A percentile compares a stretch with the other conserved stretches of the same genome.
phyloP scores from a whole-genome alignment of 352 stramenopile species.

The Phytophthora podocarpi region DNA sequence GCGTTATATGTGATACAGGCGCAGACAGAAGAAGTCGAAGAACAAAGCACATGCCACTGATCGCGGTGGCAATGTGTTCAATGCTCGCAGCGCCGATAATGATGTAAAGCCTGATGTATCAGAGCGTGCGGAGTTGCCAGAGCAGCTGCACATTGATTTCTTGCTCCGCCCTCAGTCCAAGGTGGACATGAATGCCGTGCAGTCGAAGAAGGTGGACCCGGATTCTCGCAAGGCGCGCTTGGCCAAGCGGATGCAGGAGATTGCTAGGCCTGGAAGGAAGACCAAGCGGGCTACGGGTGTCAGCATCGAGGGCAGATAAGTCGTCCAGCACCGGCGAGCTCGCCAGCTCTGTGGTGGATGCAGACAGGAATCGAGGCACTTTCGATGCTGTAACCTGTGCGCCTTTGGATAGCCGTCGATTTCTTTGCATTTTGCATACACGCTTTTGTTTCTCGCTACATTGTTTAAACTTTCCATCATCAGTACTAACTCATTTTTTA shows the following conservation, averaged over 20 bases:
- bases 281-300: constrained; percentile 72
- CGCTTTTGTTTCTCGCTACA: constrained; percentile 12
- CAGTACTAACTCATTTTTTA: constrained; percentile 18
- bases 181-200: constrained; percentile 67
- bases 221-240: constrained; percentile 85
- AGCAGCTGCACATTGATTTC: constrained; percentile 84
- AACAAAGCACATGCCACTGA: constrained; percentile 26
- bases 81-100: constrained; percentile 23
- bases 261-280: constrained; percentile 79
- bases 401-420: constrained; percentile 25
- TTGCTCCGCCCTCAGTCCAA: constrained; percentile 84
- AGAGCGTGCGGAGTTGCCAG: constrained; percentile 70
- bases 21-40: constrained; percentile 55
- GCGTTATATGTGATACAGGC: constrained; percentile 19
- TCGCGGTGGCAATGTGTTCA: constrained; percentile 61
- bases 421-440: constrained; percentile 38
- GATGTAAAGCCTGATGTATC: constrained; percentile 52
- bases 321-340: constrained; percentile 5
- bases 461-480: background rate
- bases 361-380: constrained; percentile 6
- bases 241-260: constrained; percentile 89
- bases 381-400: constrained; percentile 24
- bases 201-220: constrained; percentile 66
- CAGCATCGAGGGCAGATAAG: constrained; percentile 86
- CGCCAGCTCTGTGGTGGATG: constrained; percentile 1